A percentile compares a stretch with the other conserved stretches of the same genome.
These are phyloP conservation scores for Claviceps purpurea DNA, from an alignment of 2,329 filamentous ascomycete species.

Conservation along the genomic window DNA sequence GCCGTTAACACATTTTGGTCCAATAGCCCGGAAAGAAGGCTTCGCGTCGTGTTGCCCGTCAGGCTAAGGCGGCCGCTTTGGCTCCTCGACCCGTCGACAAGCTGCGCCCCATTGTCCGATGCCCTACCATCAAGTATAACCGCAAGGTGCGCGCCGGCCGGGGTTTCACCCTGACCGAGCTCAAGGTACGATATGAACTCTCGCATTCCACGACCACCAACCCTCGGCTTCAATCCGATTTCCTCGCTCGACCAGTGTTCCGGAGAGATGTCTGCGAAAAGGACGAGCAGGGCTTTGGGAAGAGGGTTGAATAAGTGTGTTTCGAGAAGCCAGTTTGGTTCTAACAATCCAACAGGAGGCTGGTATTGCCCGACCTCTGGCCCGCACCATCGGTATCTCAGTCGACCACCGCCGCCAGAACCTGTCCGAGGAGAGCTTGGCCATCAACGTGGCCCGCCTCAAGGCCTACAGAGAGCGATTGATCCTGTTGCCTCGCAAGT, in stretches of 20 bases:
- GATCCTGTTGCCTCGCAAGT: slow-evolving; percentile 94
- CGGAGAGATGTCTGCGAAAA: neutral
- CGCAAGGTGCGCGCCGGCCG: slow-evolving; percentile 90
- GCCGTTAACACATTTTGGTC: neutral
- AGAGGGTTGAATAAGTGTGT: neutral
- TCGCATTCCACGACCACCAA: neutral
- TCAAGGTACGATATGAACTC: slow-evolving; percentile 60
- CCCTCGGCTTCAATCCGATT: neutral
- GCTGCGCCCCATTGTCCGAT: slow-evolving; percentile 90
- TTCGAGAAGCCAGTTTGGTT: neutral
- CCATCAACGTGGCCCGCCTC: slow-evolving; percentile 91
- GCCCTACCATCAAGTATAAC: slow-evolving; percentile 99
- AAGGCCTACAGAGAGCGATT: slow-evolving; percentile 94
- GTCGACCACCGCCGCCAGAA: slow-evolving; percentile 96
- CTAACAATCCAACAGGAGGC: slow-evolving; percentile 55
- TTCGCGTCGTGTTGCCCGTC: slow-evolving; percentile 79
- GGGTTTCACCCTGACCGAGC: slow-evolving; percentile 93
- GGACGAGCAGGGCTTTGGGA: too few species aligned
- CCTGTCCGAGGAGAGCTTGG: slow-evolving; percentile 88
- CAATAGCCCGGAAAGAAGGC: slow-evolving; percentile 86
- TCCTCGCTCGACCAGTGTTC: neutral
- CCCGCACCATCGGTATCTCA: slow-evolving; percentile 89
- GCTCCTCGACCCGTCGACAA: slow-evolving; percentile 96
- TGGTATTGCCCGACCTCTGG: slow-evolving; percentile 86
- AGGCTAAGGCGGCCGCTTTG: slow-evolving; percentile 87